Conservation (phyloP, 305 asterid genomes). For the Solanum chacoense region DNA sequence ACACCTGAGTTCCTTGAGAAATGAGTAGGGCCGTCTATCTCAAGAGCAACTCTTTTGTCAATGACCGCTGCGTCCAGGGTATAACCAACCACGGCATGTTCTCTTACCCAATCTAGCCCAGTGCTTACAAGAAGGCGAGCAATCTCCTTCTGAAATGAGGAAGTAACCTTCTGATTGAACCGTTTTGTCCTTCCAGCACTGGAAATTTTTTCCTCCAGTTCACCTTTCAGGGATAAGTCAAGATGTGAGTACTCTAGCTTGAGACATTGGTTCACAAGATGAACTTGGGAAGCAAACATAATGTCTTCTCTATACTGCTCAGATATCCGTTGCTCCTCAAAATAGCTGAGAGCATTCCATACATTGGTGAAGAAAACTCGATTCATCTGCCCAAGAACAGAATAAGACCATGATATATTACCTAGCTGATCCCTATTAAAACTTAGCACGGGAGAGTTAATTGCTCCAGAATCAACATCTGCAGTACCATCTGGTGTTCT, state of each 20-base stretch:
- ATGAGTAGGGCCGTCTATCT: constrained; percentile 94
- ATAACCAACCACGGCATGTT: constrained; percentile 63
- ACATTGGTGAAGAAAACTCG: constrained; percentile 44
- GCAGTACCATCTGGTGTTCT: constrained; percentile 2
- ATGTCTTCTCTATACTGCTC: constrained; percentile 72
- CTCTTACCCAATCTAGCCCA: constrained; percentile 81
- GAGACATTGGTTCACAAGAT: constrained; percentile 60
- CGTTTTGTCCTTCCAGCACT: constrained; percentile 65
- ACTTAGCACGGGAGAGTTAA: constrained; percentile 16
- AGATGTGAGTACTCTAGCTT: constrained; percentile 62
- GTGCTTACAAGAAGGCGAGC: constrained; percentile 80
- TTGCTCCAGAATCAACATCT: not conserved
- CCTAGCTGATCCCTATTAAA: constrained; percentile 68
- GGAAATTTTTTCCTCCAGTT: constrained; percentile 45
- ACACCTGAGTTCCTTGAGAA: constrained; percentile 85
- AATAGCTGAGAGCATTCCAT: constrained; percentile 54
- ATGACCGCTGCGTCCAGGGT: constrained; percentile 74
- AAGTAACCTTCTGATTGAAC: constrained; percentile 69
- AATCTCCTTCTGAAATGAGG: constrained; percentile 94
- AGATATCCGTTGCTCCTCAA: constrained; percentile 45
- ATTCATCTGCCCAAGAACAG: constrained; percentile 65
- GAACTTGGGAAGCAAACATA: constrained; percentile 81
- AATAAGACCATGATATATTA: constrained; percentile 77
- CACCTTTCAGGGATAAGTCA: constrained; percentile 36
- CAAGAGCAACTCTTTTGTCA: constrained; percentile 69